These are phyloP conservation scores for Tothia fuscella DNA, from an alignment of 2,329 filamentous ascomycete genomes.

Conservation along the genomic window DNA sequence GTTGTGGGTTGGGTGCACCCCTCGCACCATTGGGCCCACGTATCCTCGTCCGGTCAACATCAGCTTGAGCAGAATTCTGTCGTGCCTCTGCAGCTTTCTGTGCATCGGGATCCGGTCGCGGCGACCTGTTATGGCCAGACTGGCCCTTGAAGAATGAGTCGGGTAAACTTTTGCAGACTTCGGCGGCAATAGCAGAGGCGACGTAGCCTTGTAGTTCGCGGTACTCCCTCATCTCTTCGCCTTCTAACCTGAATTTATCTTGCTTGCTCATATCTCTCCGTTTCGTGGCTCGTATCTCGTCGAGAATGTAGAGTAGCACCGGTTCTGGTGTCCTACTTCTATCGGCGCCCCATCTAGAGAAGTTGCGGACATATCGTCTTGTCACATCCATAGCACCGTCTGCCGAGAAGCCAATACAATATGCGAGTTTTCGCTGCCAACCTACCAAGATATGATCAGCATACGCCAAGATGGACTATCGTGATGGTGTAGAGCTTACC, in stretches of 20 bases:
- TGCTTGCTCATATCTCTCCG: constrained; percentile 77
- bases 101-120: constrained; percentile 30
- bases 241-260: constrained; percentile 67
- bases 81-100: constrained; percentile 36
- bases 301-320: constrained; percentile 79
- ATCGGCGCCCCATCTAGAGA: constrained; percentile 55
- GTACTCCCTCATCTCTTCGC: constrained; percentile 66
- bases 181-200: constrained; percentile 59
- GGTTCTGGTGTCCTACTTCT: constrained; percentile 76
- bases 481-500: constrained; percentile 35
- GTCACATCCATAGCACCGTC: constrained; percentile 64
- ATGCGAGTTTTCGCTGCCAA: constrained; percentile 93
- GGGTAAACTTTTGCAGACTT: constrained; percentile 55
- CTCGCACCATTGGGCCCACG: constrained; percentile 26
- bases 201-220: constrained; percentile 64
- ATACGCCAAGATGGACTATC: constrained; percentile 6
- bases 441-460: constrained; percentile 30
- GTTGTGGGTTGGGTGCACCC: constrained; percentile 24
- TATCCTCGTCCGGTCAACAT: constrained; percentile 21
- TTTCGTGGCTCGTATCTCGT: constrained; percentile 78
- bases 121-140: constrained; percentile 11
- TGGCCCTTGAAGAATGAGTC: constrained; percentile 5
- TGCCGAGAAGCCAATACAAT: constrained; percentile 91
- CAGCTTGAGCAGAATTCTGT: constrained; percentile 20
- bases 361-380: constrained; percentile 58